These are phyloP conservation scores for Stephania cephalantha DNA, from an alignment of 164 flowering plant species.

Conservation along the genomic window DNA sequence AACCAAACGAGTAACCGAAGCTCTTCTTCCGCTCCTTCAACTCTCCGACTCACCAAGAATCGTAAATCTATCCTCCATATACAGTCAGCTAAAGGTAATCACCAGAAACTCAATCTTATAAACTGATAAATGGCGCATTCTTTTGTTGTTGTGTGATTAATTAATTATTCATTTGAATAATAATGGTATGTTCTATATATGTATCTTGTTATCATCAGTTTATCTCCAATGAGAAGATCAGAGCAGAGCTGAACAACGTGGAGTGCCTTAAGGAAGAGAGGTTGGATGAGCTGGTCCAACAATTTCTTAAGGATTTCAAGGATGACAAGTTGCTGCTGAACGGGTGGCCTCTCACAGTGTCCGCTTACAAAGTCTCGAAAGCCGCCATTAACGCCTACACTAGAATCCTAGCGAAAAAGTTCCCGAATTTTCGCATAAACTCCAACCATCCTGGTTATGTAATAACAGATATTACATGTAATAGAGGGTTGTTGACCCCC, in stretches of 20 bases:
- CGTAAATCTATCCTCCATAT: conserved; percentile 15
- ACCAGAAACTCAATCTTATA: no score
- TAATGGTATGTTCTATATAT: background rate
- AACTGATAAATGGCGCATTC: no score
- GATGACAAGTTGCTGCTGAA: conserved; percentile 22
- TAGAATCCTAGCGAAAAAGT: conserved; percentile 19
- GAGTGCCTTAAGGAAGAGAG: conserved; percentile 26
- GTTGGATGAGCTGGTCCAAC: conserved; percentile 28
- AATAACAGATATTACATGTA: conserved; percentile 9
- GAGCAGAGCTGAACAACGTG: conserved; percentile 13
- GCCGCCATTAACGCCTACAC: conserved; percentile 26
- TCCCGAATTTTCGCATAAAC: conserved; percentile 15
- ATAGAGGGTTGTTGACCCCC: conserved; percentile 7
- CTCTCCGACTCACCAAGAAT: conserved; percentile 16
- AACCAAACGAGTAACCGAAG: conserved; percentile 22
- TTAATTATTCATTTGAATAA: background rate
- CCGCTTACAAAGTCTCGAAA: conserved; percentile 26
- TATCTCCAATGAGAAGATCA: conserved; percentile 16
- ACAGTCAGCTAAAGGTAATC: conserved; percentile 18
- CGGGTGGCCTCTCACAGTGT: conserved; percentile 33
- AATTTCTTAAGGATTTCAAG: conserved; percentile 31
- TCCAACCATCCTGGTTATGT: conserved; percentile 18
- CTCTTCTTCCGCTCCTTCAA: conserved; percentile 33
- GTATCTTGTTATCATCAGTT: background rate
- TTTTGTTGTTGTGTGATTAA: no score